These are phyloP conservation scores for Tricholoma flavovirens DNA, from an alignment of 768 basidiomycete genomes.

Conservation along the genomic window DNA sequence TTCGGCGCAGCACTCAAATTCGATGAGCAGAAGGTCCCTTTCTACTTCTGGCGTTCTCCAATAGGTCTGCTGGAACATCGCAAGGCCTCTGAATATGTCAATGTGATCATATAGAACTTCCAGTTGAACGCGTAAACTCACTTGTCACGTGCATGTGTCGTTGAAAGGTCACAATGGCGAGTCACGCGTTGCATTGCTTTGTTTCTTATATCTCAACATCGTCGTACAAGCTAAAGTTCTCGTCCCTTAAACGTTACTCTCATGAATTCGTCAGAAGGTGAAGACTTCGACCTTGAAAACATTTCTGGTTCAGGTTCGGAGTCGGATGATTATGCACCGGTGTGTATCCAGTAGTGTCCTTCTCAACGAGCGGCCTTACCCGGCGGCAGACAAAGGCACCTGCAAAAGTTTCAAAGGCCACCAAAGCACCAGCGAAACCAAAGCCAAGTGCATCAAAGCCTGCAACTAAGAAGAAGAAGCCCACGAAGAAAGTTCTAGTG, in stretches of 20 bases:
- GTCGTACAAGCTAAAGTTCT: neutral
- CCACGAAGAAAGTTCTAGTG: constrained; percentile 60
- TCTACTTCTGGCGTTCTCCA: neutral
- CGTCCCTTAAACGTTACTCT: neutral
- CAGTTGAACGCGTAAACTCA: constrained; percentile 1
- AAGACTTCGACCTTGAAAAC: constrained; percentile 58
- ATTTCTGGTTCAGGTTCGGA: constrained; percentile 56
- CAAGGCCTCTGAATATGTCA: neutral
- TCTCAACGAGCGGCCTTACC: constrained; percentile 2
- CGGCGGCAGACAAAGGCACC: constrained; percentile 20
- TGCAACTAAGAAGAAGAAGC: constrained; percentile 34
- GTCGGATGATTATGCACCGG: constrained; percentile 64
- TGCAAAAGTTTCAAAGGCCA: constrained; percentile 11
- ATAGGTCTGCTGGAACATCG: neutral
- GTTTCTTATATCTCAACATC: neutral
- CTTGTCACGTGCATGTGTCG: neutral
- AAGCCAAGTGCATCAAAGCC: constrained; percentile 22
- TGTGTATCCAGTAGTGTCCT: constrained; percentile 15
- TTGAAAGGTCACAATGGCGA: neutral
- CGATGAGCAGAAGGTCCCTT: neutral
- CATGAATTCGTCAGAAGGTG: constrained; percentile 74
- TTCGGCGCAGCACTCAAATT: neutral
- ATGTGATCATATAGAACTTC: too few relatives aligned
- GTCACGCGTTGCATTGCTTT: constrained; percentile 4
- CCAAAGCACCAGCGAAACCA: constrained; percentile 33